These are phyloP conservation scores for Mycocentrospora acerina DNA, from an alignment of 2,329 filamentous ascomycete species.

Conservation along the genomic window DNA sequence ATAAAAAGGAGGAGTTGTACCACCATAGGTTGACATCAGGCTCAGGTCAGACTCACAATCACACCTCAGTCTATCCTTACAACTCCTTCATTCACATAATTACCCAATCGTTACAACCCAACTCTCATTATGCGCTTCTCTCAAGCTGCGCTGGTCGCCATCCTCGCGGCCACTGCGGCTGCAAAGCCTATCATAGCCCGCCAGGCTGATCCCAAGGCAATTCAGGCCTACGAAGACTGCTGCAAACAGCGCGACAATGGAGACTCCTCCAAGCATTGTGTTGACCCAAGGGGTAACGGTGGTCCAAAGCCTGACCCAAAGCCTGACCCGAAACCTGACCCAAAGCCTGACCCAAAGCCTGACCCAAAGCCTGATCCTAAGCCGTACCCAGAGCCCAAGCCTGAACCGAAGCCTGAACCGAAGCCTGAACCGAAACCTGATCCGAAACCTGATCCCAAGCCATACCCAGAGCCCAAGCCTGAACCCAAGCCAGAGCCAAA, in stretches of 20 bases:
- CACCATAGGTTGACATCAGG: conserved; percentile 2
- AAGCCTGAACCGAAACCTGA: not conserved
- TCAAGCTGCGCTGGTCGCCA: conserved; percentile 14
- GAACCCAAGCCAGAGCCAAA: not conserved
- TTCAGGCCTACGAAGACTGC: conserved; percentile 9
- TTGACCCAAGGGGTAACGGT: too few species aligned
- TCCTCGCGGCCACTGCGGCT: conserved; percentile 13
- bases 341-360: not conserved
- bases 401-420: not conserved
- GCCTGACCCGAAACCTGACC: not conserved
- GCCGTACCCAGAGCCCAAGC: not conserved
- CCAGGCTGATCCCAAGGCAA: conserved; percentile 6
- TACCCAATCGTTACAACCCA: conserved; percentile 3
- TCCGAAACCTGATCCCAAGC: not conserved
- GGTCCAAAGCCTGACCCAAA: not conserved
- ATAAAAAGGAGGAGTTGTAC: conserved; percentile 5
- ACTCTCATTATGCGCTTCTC: conserved; percentile 12
- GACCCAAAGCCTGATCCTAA: not conserved
- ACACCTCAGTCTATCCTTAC: conserved; percentile 2
- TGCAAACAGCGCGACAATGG: conserved; percentile 4
- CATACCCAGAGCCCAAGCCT: not conserved
- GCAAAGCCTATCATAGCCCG: conserved; percentile 14
- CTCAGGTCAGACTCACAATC: conserved; percentile 3
- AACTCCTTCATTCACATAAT: conserved; percentile 3
- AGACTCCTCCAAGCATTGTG: conserved; percentile 3